A percentile compares a stretch with the other conserved stretches of the same genome.
Evolutionary conservation across 768 basidiomycete genomes (phyloP).

Genomic region (Dendrothele bispora): DNA sequence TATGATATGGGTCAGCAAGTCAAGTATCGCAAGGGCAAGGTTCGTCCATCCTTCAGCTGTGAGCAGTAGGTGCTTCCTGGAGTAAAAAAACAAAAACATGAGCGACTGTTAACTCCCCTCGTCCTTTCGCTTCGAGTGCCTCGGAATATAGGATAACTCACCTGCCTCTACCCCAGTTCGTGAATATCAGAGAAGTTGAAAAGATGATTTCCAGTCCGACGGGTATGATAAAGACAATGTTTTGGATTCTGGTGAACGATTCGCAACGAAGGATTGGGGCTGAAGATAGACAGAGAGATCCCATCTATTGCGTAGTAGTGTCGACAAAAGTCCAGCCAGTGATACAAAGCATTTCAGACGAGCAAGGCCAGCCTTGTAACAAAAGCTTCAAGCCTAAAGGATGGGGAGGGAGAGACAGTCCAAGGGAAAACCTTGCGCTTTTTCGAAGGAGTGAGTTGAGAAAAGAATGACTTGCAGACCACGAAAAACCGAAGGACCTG

Average conservation of each 20-base stretch:
- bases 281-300: slow-evolving; percentile 66
- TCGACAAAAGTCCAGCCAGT: not conserved
- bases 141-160: slow-evolving; percentile 28
- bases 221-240: slow-evolving; percentile 57
- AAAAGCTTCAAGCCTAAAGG: too few relatives aligned
- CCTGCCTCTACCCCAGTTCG: slow-evolving; percentile 49
- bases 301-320: slow-evolving; percentile 28
- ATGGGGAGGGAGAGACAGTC: too few relatives aligned
- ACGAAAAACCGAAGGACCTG: too few relatives aligned
- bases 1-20: slow-evolving; percentile 56
- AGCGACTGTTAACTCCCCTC: too few relatives aligned
- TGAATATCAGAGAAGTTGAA: slow-evolving; percentile 49
- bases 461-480: too few relatives aligned
- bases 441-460: too few relatives aligned
- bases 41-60: slow-evolving; percentile 62
- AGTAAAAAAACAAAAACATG: slow-evolving; percentile 3
- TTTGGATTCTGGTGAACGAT: slow-evolving; percentile 47
- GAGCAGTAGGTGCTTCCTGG: slow-evolving; percentile 58
- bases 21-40: slow-evolving; percentile 57
- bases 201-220: slow-evolving; percentile 63
- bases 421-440: too few relatives aligned
- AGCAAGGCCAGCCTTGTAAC: not conserved
- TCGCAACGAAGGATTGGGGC: slow-evolving; percentile 73
- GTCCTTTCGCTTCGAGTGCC: too few relatives aligned
- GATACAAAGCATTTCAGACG: slow-evolving; percentile 2